Conservation (phyloP, 163 green algal species). For the Scenedesmus sp. region DNA sequence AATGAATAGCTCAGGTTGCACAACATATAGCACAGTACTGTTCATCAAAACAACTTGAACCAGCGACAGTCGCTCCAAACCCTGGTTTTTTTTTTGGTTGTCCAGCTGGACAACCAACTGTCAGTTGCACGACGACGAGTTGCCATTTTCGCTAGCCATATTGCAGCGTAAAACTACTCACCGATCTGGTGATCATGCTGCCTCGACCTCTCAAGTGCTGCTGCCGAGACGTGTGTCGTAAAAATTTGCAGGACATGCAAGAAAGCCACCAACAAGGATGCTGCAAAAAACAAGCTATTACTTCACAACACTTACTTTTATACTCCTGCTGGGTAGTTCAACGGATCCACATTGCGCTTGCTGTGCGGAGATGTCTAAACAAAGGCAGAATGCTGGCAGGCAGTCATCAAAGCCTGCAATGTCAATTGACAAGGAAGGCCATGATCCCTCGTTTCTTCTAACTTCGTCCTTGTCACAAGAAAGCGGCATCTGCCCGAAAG, state of each 20-base stretch:
- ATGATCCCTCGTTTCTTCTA: neutral
- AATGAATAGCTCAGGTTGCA: too few relatives aligned
- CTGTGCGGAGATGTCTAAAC: neutral
- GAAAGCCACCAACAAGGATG: neutral
- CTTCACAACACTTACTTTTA: neutral
- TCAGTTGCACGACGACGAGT: neutral
- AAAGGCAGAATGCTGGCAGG: neutral
- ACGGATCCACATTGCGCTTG: neutral
- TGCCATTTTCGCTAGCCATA: neutral
- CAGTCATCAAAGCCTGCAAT: neutral
- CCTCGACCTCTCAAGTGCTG: neutral
- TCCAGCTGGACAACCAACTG: too few relatives aligned
- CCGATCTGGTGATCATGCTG: neutral
- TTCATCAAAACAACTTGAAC: neutral
- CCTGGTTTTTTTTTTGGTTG: too few relatives aligned
- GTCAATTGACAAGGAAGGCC: neutral
- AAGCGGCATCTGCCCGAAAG: constrained; percentile 76
- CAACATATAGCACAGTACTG: too few relatives aligned
- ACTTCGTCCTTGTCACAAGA: neutral
- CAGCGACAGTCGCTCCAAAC: neutral
- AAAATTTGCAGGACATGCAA: neutral
- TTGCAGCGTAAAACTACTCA: neutral
- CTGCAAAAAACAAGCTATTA: neutral
- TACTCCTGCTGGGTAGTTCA: neutral
- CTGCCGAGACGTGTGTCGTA: neutral